Conservation (phyloP, 2,329 filamentous ascomycete genomes). For the Bipolaris cookei region DNA sequence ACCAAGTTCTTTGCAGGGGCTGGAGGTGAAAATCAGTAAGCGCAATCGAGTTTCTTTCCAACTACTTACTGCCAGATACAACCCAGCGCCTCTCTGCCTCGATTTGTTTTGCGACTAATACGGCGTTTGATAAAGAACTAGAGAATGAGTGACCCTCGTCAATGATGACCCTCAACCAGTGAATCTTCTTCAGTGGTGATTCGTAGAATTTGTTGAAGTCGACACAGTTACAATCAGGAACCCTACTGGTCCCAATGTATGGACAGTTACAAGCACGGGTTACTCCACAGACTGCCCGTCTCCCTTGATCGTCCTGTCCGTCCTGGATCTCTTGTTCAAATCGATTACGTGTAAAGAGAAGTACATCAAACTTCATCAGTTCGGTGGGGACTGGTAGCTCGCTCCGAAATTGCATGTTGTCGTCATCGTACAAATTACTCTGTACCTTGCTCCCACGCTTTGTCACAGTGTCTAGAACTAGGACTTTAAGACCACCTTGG, state of each 20-base stretch:
- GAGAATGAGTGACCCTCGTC: constrained; percentile 91
- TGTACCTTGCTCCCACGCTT: constrained; percentile 32
- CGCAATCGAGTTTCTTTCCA: background rate
- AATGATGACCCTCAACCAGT: constrained; percentile 87
- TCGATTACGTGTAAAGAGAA: constrained; percentile 76
- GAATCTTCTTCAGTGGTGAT: constrained; percentile 72
- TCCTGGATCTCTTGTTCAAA: constrained; percentile 72
- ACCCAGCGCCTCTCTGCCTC: constrained; percentile 79
- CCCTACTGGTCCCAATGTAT: constrained; percentile 54
- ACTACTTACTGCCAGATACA: constrained; percentile 71
- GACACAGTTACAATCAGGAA: constrained; percentile 55
- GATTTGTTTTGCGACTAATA: constrained; percentile 61
- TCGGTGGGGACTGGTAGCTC: constrained; percentile 63
- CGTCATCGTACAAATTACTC: constrained; percentile 8
- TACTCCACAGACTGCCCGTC: constrained; percentile 39
- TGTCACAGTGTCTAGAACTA: constrained; percentile 61
- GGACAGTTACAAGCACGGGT: constrained; percentile 43
- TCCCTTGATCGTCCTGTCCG: constrained; percentile 55
- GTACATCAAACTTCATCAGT: constrained; percentile 72
- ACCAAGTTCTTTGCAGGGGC: constrained; percentile 82
- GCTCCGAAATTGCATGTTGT: constrained; percentile 47
- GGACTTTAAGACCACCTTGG: constrained; percentile 63
- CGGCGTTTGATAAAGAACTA: constrained; percentile 66
- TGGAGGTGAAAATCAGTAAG: constrained; percentile 7
- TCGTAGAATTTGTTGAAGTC: constrained; percentile 54